These are phyloP conservation scores for Melampsora larici-populina DNA, from an alignment of 1,284 basidiomycete species.

Conservation along the genomic window DNA sequence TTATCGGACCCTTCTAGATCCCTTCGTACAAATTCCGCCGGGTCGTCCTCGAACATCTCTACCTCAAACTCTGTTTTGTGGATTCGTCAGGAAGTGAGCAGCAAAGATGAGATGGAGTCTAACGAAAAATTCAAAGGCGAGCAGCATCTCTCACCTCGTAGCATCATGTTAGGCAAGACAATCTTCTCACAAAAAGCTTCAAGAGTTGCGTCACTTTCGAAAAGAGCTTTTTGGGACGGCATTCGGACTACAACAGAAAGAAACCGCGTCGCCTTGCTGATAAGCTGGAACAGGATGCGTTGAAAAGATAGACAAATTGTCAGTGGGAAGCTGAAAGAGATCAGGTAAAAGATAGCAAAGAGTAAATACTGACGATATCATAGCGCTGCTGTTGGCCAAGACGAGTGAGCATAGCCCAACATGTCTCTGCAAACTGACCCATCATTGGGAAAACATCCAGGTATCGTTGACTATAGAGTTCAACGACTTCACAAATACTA, in stretches of 20 bases:
- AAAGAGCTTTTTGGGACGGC: constrained; percentile 58
- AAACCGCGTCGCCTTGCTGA: constrained; percentile 88
- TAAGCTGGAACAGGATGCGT: constrained; percentile 60
- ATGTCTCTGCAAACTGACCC: constrained; percentile 71
- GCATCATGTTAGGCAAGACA: constrained; percentile 83
- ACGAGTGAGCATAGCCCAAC: constrained; percentile 81
- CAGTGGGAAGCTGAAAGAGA: neutral
- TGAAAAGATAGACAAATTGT: neutral
- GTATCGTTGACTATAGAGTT: constrained; percentile 88
- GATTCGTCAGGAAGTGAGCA: no score
- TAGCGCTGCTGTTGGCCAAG: constrained; percentile 71
- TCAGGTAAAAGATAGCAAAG: neutral
- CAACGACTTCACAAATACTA: constrained; percentile 83
- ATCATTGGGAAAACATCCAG: constrained; percentile 67
- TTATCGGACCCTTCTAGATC: constrained; percentile 70
- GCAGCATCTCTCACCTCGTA: constrained; percentile 58
- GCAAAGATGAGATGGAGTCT: neutral
- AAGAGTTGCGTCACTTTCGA: constrained; percentile 68
- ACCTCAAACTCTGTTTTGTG: constrained; percentile 67
- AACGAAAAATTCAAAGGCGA: no score
- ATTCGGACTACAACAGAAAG: constrained; percentile 77
- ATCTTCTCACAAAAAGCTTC: constrained; percentile 81
- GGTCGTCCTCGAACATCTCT: constrained; percentile 96
- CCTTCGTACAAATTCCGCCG: constrained; percentile 86
- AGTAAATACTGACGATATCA: constrained; percentile 65